phyloP scores from a whole-genome alignment of 108 stramenopile species.

The Pseudonitzschia multistriata region DNA sequence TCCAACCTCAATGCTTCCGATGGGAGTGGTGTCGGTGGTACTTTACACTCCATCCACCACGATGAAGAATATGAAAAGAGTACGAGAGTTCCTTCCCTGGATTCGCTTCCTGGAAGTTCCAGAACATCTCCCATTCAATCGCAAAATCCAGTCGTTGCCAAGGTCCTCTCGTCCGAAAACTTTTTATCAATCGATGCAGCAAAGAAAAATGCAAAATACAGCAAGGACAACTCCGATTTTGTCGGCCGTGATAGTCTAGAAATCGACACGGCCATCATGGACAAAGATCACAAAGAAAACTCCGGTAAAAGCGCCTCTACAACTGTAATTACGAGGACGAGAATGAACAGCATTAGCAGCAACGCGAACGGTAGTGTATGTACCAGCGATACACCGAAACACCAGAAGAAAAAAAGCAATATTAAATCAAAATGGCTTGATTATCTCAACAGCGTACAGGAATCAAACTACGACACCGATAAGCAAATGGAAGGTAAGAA shows the following conservation, averaged over 20 bases:
- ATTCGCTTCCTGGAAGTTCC: conserved; percentile 7
- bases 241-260: too few species aligned
- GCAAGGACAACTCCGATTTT: not conserved
- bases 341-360: not conserved
- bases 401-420: conserved; percentile 11
- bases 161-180: not conserved
- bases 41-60: not conserved
- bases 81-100: not conserved
- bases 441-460: conserved; percentile 57
- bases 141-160: not conserved
- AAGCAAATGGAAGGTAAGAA: conserved; percentile 68
- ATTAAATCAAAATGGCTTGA: conserved; percentile 50
- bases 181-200: not conserved
- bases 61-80: not conserved
- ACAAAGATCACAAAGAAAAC: not conserved
- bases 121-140: conserved; percentile 6
- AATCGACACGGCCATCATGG: not conserved
- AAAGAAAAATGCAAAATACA: not conserved
- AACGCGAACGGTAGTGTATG: not conserved
- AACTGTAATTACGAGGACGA: not conserved
- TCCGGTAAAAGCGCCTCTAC: not conserved
- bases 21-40: not conserved
- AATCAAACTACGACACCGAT: conserved; percentile 66
- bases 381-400: conserved; percentile 4
- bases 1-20: not conserved